A percentile compares a stretch with the other conserved stretches of the same genome.
These are phyloP conservation scores for Lachancea cidri DNA, from an alignment of 805 yeast species.

Conservation along the genomic window DNA sequence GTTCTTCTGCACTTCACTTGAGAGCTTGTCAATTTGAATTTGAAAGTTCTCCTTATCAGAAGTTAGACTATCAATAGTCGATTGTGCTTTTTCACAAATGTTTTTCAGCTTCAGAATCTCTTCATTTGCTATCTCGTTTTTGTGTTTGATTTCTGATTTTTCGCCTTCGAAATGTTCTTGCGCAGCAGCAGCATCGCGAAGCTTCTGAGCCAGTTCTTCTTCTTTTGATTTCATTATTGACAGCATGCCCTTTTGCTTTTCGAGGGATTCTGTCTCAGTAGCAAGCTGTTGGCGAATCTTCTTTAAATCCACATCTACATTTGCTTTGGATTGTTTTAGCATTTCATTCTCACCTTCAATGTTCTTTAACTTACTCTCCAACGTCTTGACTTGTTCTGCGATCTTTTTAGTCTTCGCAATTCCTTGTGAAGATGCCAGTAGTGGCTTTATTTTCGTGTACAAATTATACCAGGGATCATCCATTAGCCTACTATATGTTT, in stretches of 20 bases:
- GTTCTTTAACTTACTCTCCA: conserved; percentile 44
- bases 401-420: conserved; percentile 53
- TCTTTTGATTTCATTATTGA: conserved; percentile 40
- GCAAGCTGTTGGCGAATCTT: conserved; percentile 32
- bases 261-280: conserved; percentile 39
- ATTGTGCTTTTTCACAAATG: conserved; percentile 24
- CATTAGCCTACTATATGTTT: conserved; percentile 42
- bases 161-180: too few relatives aligned
- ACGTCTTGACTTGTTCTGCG: conserved; percentile 48
- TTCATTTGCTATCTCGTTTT: too few relatives aligned
- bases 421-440: conserved; percentile 59
- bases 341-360: conserved; percentile 29
- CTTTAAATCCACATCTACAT: conserved; percentile 26
- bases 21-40: conserved; percentile 15
- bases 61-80: conserved; percentile 13
- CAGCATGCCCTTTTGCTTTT: conserved; percentile 45
- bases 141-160: too few relatives aligned
- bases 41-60: conserved; percentile 26
- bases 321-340: conserved; percentile 26
- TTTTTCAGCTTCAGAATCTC: conserved; percentile 23
- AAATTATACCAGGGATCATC: conserved; percentile 77
- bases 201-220: conserved; percentile 20
- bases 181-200: neutral
- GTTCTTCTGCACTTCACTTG: conserved; percentile 20
- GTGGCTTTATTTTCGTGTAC: conserved; percentile 66